Evolutionary conservation across 169 alveolate genomes (phyloP).

Genomic region (Cryptosporidium parvum): DNA sequence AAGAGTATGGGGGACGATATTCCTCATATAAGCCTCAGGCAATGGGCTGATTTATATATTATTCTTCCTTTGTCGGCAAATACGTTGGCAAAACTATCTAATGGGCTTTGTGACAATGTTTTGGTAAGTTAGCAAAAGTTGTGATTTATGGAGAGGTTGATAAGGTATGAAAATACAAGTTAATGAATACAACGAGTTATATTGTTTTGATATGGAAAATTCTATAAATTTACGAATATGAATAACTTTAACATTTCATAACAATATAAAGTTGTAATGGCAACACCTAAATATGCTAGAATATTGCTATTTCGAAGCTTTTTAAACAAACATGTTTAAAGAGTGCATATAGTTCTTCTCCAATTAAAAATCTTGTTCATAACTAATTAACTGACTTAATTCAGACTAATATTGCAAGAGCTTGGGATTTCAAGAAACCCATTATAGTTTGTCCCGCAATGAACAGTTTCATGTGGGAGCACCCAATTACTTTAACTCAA

Average conservation of each 20-base stretch:
- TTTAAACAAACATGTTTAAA: background rate
- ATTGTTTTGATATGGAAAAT: background rate
- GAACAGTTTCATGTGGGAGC: slow-evolving; percentile 94
- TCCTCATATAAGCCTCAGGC: slow-evolving; percentile 86
- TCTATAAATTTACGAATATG: no score
- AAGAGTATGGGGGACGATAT: slow-evolving; percentile 82
- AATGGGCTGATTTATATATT: slow-evolving; percentile 90
- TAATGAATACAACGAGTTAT: background rate
- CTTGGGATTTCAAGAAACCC: slow-evolving; percentile 92
- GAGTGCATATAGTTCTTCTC: background rate
- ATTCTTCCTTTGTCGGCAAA: slow-evolving; percentile 95
- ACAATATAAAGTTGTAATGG: no score
- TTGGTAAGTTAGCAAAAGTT: slow-evolving; percentile 80
- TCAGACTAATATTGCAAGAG: slow-evolving; percentile 91
- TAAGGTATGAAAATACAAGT: background rate
- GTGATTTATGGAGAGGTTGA: background rate
- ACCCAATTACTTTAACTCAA: slow-evolving; percentile 89
- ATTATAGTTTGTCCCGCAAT: slow-evolving; percentile 93
- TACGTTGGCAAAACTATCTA: slow-evolving; percentile 91
- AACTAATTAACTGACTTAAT: background rate
- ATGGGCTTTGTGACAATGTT: slow-evolving; percentile 93
- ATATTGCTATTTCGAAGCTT: background rate
- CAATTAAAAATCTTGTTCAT: background rate
- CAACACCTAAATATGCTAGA: no score
- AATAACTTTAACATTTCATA: background rate